phyloP scores from a whole-genome alignment of 2,329 filamentous ascomycete genomes.

The Tolypocladium nubicola region DNA sequence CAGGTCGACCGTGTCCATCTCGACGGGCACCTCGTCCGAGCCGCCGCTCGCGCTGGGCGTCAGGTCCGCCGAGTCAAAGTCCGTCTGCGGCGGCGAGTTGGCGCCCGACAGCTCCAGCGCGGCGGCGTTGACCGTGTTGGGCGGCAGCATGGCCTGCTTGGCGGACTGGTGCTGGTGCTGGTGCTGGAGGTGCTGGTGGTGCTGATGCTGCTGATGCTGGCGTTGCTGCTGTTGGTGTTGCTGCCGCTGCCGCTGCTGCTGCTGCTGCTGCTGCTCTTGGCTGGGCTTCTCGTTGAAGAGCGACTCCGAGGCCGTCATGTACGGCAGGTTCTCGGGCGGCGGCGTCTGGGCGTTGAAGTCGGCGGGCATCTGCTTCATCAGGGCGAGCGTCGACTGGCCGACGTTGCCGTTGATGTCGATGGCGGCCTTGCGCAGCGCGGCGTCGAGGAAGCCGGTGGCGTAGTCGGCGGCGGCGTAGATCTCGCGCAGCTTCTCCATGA shows the following conservation, averaged over 20 bases:
- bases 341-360: conserved; percentile 36
- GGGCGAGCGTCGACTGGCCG: conserved; percentile 19
- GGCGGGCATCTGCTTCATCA: conserved; percentile 25
- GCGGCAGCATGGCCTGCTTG: conserved; percentile 25
- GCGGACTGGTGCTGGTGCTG: neutral
- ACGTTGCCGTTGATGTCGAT: conserved; percentile 50
- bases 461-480: conserved; percentile 93
- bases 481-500: conserved; percentile 78
- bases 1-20: conserved; percentile 29
- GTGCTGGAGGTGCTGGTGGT: neutral
- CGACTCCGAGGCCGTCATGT: conserved; percentile 30
- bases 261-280: conserved; percentile 8
- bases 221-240: neutral
- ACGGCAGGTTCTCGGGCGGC: conserved; percentile 39
- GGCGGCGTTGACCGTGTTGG: conserved; percentile 25
- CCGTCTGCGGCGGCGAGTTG: conserved; percentile 34
- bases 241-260: neutral
- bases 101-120: conserved; percentile 21
- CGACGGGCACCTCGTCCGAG: conserved; percentile 27
- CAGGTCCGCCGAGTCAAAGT: conserved; percentile 28
- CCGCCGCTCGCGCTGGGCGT: conserved; percentile 35
- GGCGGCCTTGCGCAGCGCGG: conserved; percentile 76
- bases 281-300: conserved; percentile 23
- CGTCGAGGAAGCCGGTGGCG: conserved; percentile 88
- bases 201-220: neutral